phyloP scores from a whole-genome alignment of 768 basidiomycete genomes.

The Russula foetens region DNA sequence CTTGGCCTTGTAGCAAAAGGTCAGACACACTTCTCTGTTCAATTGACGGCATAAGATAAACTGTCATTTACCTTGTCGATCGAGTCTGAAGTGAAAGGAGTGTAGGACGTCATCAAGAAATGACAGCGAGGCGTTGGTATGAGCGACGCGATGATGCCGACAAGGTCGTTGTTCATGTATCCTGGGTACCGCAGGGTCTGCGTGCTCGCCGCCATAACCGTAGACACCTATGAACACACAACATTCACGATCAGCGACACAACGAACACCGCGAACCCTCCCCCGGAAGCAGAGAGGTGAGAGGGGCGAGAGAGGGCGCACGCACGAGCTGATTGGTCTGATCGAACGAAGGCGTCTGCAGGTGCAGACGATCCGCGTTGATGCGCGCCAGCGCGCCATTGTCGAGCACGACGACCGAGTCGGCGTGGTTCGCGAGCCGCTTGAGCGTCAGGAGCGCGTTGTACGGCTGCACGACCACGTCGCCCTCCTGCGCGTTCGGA shows the following conservation, averaged over 20 bases:
- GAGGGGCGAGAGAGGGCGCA: neutral
- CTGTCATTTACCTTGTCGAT: conserved; percentile 72
- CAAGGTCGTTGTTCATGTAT: conserved; percentile 99
- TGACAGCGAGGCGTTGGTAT: conserved; percentile 97
- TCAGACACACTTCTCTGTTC: neutral
- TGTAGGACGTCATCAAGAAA: conserved; percentile 98
- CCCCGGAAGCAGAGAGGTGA: too few species aligned
- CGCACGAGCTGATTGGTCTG: conserved; percentile 84
- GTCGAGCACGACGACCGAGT: conserved; percentile 95
- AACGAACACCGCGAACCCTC: neutral
- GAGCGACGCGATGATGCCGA: conserved; percentile 91
- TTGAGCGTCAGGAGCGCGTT: conserved; percentile 92
- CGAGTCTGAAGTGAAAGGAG: conserved; percentile 94
- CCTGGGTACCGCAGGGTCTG: conserved; percentile 95
- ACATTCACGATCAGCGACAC: neutral
- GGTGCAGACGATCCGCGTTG: conserved; percentile 84
- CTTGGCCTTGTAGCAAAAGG: conserved; percentile 58
- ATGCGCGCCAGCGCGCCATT: conserved; percentile 92
- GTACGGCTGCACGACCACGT: conserved; percentile 98
- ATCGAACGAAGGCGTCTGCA: conserved; percentile 81
- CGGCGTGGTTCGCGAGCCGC: conserved; percentile 90
- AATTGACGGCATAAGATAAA: neutral
- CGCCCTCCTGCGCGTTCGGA: conserved; percentile 86
- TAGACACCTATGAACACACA: conserved; percentile 62
- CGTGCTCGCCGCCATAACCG: conserved; percentile 96